Conservation (phyloP, 2,329 filamentous ascomycete genomes). For the Lomentospora prolificans region DNA sequence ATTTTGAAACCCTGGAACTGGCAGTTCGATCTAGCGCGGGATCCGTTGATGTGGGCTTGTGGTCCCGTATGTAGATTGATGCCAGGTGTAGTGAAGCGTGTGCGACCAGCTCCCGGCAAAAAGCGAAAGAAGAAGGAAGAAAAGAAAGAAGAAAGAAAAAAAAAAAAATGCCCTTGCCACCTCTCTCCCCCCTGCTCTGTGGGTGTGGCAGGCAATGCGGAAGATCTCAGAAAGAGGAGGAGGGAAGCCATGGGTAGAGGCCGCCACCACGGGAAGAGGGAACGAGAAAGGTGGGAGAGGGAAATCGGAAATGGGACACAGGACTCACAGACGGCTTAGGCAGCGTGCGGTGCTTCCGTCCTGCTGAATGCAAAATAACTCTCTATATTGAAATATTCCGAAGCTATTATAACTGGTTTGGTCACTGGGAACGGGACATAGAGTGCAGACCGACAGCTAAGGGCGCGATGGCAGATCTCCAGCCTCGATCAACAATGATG, state of each 20-base stretch:
- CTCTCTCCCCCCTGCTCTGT: background rate
- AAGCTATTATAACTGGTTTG: background rate
- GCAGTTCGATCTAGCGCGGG: no score
- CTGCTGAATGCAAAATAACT: background rate
- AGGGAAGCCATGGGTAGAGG: background rate
- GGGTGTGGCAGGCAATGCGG: background rate
- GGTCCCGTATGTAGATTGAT: no score
- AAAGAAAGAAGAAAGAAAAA: background rate
- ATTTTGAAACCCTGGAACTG: no score
- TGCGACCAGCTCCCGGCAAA: background rate
- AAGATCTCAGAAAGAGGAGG: background rate
- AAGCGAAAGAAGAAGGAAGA: background rate
- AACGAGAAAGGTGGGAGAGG: background rate
- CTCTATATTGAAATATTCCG: background rate
- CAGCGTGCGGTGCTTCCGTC: background rate
- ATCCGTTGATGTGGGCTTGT: no score
- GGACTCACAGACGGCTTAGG: background rate
- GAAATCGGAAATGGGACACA: background rate
- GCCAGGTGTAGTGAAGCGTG: no score
- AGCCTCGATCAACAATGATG: no score
- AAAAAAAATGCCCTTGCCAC: background rate
- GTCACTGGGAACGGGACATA: no score
- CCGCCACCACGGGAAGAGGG: background rate
- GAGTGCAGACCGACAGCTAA: no score
- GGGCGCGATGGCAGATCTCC: background rate